Evolutionary conservation across 495 filamentous ascomycete species (phyloP), one percentile per base, ranked within the genome.

Genomic region (Penicillium nucicola): DNA sequence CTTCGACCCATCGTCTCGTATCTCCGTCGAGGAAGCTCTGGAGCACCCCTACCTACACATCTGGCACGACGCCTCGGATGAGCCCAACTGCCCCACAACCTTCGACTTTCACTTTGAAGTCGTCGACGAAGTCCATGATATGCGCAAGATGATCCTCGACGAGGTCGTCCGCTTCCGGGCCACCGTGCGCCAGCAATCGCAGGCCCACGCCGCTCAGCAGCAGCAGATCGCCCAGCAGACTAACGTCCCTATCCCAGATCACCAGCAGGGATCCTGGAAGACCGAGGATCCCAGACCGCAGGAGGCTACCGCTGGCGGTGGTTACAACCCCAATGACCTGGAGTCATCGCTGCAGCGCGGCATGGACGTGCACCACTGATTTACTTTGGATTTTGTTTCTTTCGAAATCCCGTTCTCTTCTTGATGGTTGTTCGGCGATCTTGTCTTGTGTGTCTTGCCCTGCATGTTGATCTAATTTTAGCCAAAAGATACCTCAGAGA

Each of bases 81-180:
- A 98, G 78, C 93, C 95, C 2, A 79, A 83, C 50, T 97, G 92
- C 74, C 91, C 91, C 0, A 86, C 84, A 6, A 89, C 92, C 30
- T 98, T 98, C 74, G 91, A 97, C 77, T 98, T 98, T 77, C 87
- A 90, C 70, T 98, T 98, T 61, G 93, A 98, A 66, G 84, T 95
- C 30, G 84, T 96, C 15, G 92, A 98, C 18, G 92, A 96, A 35
- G 89, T 97, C 32, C 72, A 66, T 31, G 87, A 96, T 59, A 97
- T 98, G 93, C 86, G 91, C 58, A 84, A 86, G 74, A 96, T 97
- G 93, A 98, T 98, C 57, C 78, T 96, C 52, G 86, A 91, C 18
- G 93, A 98, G 65, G 95, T 97, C 9, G 72, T 83, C 54, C 77
- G 82, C 48, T 98, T 98, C 81, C 80, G 93, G 30, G 67, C 77